phyloP scores from a whole-genome alignment of 495 filamentous ascomycete species.

The Immersiella caudata region DNA sequence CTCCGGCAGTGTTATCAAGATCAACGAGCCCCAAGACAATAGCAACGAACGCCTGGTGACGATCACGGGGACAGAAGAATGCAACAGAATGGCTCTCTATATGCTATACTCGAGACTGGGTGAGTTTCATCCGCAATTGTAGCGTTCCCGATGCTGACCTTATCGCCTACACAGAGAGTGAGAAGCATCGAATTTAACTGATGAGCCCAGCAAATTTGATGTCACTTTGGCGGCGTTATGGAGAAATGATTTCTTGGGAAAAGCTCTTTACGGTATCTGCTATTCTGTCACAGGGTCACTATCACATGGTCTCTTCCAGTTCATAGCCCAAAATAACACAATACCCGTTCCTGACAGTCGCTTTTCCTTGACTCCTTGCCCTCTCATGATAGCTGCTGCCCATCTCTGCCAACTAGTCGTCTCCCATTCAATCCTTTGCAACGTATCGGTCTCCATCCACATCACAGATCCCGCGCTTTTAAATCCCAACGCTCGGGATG shows the following conservation, averaged over 20 bases:
- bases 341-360: background rate
- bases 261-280: background rate
- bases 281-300: background rate
- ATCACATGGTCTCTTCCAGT: background rate
- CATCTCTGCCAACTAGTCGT: too few relatives aligned
- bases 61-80: slow-evolving; percentile 95
- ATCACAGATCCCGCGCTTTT: too few relatives aligned
- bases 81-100: slow-evolving; percentile 98
- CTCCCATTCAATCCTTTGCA: too few relatives aligned
- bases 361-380: background rate
- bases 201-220: background rate
- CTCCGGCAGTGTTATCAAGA: slow-evolving; percentile 98
- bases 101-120: slow-evolving; percentile 98
- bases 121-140: slow-evolving; percentile 53
- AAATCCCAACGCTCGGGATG: too few relatives aligned
- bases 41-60: slow-evolving; percentile 97
- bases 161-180: slow-evolving; percentile 63
- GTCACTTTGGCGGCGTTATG: background rate
- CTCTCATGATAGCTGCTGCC: background rate
- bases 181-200: slow-evolving; percentile 67
- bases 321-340: background rate
- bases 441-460: too few relatives aligned
- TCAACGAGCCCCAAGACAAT: slow-evolving; percentile 98
- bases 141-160: slow-evolving; percentile 25
- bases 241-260: background rate